Conservation (phyloP, 345 rosid species). For the Linum tenue region DNA sequence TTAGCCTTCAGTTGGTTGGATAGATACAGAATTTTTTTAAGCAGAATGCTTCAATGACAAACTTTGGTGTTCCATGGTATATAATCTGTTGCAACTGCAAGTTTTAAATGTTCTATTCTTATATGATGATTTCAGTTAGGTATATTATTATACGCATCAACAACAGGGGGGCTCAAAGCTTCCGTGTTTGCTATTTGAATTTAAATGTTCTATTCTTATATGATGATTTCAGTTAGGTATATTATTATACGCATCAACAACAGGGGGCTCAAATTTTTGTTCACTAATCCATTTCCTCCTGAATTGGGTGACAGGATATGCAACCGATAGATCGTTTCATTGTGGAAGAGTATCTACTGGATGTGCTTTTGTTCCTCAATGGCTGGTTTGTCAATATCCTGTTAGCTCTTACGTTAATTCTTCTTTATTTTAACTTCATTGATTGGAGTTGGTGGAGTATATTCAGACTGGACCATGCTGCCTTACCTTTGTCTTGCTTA, state of each 20-base stretch:
- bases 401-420: not conserved
- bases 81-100: too few relatives aligned
- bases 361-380: slow-evolving; percentile 87
- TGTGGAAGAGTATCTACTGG: slow-evolving; percentile 86
- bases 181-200: not conserved
- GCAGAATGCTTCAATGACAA: too few relatives aligned
- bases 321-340: slow-evolving; percentile 93
- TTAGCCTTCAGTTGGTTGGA: too few relatives aligned
- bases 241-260: not conserved
- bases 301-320: slow-evolving; percentile 52
- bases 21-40: too few relatives aligned
- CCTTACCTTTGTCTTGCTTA: not conserved
- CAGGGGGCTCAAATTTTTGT: not conserved
- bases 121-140: not conserved
- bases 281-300: not conserved
- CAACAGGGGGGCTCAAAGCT: not conserved
- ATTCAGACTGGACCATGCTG: not conserved
- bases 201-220: too few relatives aligned
- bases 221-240: not conserved
- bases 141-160: not conserved
- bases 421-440: not conserved
- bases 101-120: too few relatives aligned
- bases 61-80: too few relatives aligned
- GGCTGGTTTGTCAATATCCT: slow-evolving; percentile 64
- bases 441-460: not conserved